These are phyloP conservation scores for Saururus chinensis DNA, from an alignment of 164 flowering plant genomes.

Conservation along the genomic window DNA sequence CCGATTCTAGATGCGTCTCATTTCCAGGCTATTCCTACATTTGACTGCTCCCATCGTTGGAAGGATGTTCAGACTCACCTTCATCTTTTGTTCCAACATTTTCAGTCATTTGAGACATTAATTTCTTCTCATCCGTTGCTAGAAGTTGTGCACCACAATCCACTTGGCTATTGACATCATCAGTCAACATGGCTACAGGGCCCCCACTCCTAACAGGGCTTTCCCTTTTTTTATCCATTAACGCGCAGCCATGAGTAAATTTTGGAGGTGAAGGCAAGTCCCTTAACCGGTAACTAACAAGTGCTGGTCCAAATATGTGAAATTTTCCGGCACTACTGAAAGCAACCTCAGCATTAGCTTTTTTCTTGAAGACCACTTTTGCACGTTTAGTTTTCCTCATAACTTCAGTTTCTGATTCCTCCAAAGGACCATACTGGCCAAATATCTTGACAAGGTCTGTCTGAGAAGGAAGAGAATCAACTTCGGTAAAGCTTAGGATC, in stretches of 20 bases:
- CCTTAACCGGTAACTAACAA: constrained; percentile 59
- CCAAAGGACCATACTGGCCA: constrained; percentile 49
- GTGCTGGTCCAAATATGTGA: constrained; percentile 78
- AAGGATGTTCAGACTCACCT: background rate
- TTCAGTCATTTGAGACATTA: background rate
- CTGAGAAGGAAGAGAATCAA: constrained; percentile 56
- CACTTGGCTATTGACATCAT: background rate
- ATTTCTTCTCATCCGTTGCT: background rate
- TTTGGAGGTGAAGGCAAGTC: constrained; percentile 23
- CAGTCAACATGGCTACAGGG: background rate
- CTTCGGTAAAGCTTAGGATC: constrained; percentile 46
- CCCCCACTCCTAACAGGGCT: constrained; percentile 5
- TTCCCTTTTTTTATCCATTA: constrained; percentile 17
- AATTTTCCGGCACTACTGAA: constrained; percentile 83
- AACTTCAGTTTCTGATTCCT: constrained; percentile 57
- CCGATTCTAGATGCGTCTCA: background rate
- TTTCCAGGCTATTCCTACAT: background rate
- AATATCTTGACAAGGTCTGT: constrained; percentile 50
- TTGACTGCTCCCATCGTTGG: background rate
- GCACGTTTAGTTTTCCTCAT: constrained; percentile 49
- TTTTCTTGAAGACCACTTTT: constrained; percentile 57
- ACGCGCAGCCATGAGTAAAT: constrained; percentile 17
- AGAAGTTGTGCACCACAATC: background rate
- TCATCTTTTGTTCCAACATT: background rate
- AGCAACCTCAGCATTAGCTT: constrained; percentile 72